Percentiles rank a stretch among this genome's conserved stretches.
phyloP scores from a whole-genome alignment of 768 basidiomycete genomes.

The Sarcomyxa edulis region DNA sequence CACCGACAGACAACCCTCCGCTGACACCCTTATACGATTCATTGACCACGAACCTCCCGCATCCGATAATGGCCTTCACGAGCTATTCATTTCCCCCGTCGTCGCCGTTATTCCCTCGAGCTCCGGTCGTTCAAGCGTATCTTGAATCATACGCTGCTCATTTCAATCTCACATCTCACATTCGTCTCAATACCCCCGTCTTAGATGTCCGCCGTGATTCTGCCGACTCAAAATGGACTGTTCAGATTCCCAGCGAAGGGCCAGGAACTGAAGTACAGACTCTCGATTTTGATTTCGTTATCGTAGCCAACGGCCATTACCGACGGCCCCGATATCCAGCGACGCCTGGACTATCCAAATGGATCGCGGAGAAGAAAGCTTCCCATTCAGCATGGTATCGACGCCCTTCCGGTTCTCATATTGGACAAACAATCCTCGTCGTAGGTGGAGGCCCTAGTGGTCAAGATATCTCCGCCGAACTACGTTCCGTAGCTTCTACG shows the following conservation, averaged over 20 bases:
- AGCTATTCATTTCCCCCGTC: slow-evolving; percentile 64
- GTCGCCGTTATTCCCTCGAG: slow-evolving; percentile 65
- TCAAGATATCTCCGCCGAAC: slow-evolving; percentile 57
- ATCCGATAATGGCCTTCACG: slow-evolving; percentile 69
- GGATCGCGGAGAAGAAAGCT: slow-evolving; percentile 49
- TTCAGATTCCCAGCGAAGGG: slow-evolving; percentile 32
- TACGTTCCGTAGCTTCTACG: slow-evolving; percentile 34
- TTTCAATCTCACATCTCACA: slow-evolving; percentile 56
- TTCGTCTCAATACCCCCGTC: slow-evolving; percentile 61
- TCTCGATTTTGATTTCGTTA: slow-evolving; percentile 52
- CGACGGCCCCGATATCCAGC: slow-evolving; percentile 56
- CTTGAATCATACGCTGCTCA: slow-evolving; percentile 58
- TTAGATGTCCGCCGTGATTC: slow-evolving; percentile 33
- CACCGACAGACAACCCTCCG: slow-evolving; percentile 46
- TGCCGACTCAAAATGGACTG: slow-evolving; percentile 35
- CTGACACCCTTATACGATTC: slow-evolving; percentile 73
- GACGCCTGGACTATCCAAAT: slow-evolving; percentile 52
- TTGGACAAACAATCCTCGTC: slow-evolving; percentile 38
- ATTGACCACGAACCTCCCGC: slow-evolving; percentile 77
- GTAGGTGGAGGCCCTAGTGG: slow-evolving; percentile 63
- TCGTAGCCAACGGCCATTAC: slow-evolving; percentile 78
- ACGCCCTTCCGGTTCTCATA: slow-evolving; percentile 39
- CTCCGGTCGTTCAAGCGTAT: slow-evolving; percentile 61
- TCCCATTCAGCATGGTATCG: slow-evolving; percentile 70
- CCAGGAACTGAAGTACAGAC: too few species aligned